Evolutionary conservation across 2,329 filamentous ascomycete species (phyloP), one percentile per base, ranked within the genome.

Genomic region (Aspergillus sp.): DNA sequence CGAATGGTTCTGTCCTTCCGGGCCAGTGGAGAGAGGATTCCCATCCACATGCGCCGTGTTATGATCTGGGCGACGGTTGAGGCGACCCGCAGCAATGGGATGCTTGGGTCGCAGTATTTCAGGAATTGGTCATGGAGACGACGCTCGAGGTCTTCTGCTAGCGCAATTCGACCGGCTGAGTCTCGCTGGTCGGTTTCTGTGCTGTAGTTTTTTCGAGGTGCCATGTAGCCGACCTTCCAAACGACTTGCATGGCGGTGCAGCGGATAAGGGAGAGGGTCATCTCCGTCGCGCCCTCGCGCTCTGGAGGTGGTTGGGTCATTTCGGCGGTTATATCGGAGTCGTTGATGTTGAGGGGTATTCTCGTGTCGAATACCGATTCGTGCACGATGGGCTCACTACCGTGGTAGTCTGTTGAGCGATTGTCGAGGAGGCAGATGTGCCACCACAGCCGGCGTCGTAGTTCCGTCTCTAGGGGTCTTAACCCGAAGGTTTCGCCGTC

Each of bases 381-480:
- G 8, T 71, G 56, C 4, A 79, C 69, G 8, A 68, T 68, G 4
- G 74, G 72, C 56, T 79, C 75, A n/a, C 67, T 70, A 12, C 78
- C 78, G 34, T 80, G 74, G 59, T 78, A 75, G 56, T 81, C 78
- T 5, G 78, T 71, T 6, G 74, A 69, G 12, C 76, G 72, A 24
- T 72, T 68, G 62, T 82, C 79, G n/a, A 81, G 64, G 7, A 76
- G 62, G 48, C 68, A 68, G 18, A 81, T 74, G 54, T 78, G 72
- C 73, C 76, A 79, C 79, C 79, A 81, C n/a, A 80, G 62, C 11
- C 79, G 73, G 26, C 80, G 74, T 17, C 80, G 74, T 65, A 81
- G 74, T 55, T 82, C 78, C 0, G 71, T 75, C 50, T 81, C 78
- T 51, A 80, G 75, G 0, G 76, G 75, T 2, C 64, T 60, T 22